Percentiles rank a stretch among this genome's conserved stretches.
phyloP scores from a whole-genome alignment of 1,284 basidiomycete species.

The Chalciporus sp. region DNA sequence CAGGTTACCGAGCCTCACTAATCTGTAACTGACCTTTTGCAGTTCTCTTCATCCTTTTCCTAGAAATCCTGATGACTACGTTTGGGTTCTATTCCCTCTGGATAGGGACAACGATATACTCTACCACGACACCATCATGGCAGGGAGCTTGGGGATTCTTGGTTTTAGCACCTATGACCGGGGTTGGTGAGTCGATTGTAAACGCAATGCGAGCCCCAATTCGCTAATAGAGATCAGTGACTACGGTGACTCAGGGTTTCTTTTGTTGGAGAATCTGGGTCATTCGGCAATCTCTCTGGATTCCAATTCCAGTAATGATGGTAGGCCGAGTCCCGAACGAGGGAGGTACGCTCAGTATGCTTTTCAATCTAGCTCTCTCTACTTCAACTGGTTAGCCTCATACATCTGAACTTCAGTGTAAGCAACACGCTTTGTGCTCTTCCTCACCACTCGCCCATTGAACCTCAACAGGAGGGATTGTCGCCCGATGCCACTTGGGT shows the following conservation, averaged over 20 bases:
- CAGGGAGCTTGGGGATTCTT: neutral
- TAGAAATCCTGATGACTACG: slow-evolving; percentile 19
- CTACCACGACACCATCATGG: neutral
- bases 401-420: neutral
- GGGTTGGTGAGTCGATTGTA: slow-evolving; percentile 17
- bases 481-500: slow-evolving; percentile 11
- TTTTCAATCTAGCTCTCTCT: slow-evolving; percentile 17
- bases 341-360: neutral
- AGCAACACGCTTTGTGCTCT: neutral
- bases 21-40: too few species aligned
- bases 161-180: slow-evolving; percentile 7
- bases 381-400: slow-evolving; percentile 20
- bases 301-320: slow-evolving; percentile 21
- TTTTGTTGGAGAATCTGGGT: slow-evolving; percentile 27
- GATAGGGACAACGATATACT: neutral
- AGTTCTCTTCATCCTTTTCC: slow-evolving; percentile 18
- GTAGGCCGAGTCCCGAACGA: slow-evolving; percentile 2
- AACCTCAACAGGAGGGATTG: slow-evolving; percentile 1
- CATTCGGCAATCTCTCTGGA: slow-evolving; percentile 1
- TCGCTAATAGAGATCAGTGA: slow-evolving; percentile 16
- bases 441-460: too few species aligned
- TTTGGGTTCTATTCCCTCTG: slow-evolving; percentile 17
- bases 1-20: too few species aligned
- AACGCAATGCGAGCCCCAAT: neutral
- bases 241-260: slow-evolving; percentile 24